Base-by-base conservation (phyloP, 768 basidiomycete genomes). In the Mycena amicta region DNA sequence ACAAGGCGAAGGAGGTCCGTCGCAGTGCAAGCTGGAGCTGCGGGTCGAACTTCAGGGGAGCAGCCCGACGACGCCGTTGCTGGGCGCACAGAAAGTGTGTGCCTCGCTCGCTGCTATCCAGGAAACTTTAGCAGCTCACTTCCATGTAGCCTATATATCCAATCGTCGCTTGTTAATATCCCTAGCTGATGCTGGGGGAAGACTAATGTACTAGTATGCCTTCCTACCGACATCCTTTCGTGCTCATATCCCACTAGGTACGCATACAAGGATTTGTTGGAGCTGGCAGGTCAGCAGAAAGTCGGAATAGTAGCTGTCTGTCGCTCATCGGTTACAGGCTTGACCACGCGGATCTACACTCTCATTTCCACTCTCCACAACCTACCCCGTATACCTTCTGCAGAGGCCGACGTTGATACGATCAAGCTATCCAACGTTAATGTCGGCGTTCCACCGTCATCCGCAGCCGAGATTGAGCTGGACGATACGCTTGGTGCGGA, bases 121-220 rank as follows among this genome's bases (percentile, higher is more conserved):
- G 45, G 28, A 16, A 15, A 25, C 25, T 28, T 18, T 41, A 40
- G 16, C 49, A 26, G 20, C 53, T 52, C 54, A 43, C 43, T 52
- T 15, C 15, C 52, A 28, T 18, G 40, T 60, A 80, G 75, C 89
- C 5, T 98, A 98, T 71, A 94, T 98, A 50, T 95, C 95, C 27
- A 96, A 95, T 59, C 85, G 96, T 18, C 83, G 96, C 12, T 82
- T 98, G 0, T 80, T 98, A 2, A 81, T 98, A 29, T 95, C 95
- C 2, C 84, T 98, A n/a, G 95, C 96, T 1, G 96, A 98, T 66
- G 96, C 95, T 0, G 96, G 96, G 16, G 94, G 95, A 0, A 82
- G 96, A 30, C 76, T 98, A 46, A 98, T 98, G 95, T 37, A n/a
- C n/a, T n/a, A n/a, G n/a, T n/a, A n/a, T 16, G 4, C 23, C 30